Percentiles rank a stretch among this genome's conserved stretches.
These are phyloP conservation scores for Fusarium udum DNA, from an alignment of 2,329 filamentous ascomycete species.

Conservation along the genomic window DNA sequence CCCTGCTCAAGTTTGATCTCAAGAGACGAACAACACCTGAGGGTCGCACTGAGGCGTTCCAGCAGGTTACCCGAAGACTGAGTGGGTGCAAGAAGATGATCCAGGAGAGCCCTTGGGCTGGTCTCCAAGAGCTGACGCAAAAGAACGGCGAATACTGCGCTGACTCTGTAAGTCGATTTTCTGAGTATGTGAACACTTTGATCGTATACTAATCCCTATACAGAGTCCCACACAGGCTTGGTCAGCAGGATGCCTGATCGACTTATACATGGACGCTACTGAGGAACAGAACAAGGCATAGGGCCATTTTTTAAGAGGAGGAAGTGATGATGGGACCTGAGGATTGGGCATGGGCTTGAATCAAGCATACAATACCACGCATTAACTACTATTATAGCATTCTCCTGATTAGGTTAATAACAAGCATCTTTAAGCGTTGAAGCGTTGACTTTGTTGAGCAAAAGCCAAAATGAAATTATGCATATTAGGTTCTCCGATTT, in stretches of 20 bases:
- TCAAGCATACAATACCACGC: slow-evolving; percentile 16
- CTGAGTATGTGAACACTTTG: neutral
- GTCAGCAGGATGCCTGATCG: slow-evolving; percentile 93
- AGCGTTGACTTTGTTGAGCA: neutral
- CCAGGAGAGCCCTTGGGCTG: slow-evolving; percentile 83
- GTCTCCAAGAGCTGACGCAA: slow-evolving; percentile 91
- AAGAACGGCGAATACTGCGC: slow-evolving; percentile 83
- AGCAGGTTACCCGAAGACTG: slow-evolving; percentile 88
- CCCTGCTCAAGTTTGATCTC: slow-evolving; percentile 89
- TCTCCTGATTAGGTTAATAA: slow-evolving; percentile 34
- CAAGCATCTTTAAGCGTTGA: slow-evolving; percentile 20
- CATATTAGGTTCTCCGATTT: neutral
- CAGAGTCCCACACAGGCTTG: slow-evolving; percentile 95
- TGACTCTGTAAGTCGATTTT: slow-evolving; percentile 76
- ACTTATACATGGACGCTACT: slow-evolving; percentile 92
- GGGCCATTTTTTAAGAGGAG: slow-evolving; percentile 7
- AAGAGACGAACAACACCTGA: slow-evolving; percentile 67
- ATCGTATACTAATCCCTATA: slow-evolving; percentile 17
- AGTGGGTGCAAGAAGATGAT: slow-evolving; percentile 88
- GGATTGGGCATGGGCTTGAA: slow-evolving; percentile 18
- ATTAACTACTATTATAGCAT: slow-evolving; percentile 10
- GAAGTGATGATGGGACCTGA: slow-evolving; percentile 4
- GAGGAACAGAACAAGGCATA: slow-evolving; percentile 55
- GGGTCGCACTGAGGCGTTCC: slow-evolving; percentile 86
- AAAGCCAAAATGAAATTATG: neutral